Evolutionary conservation across 2,329 filamentous ascomycete species (phyloP).

Genomic region (Nigrospora oryzae): DNA sequence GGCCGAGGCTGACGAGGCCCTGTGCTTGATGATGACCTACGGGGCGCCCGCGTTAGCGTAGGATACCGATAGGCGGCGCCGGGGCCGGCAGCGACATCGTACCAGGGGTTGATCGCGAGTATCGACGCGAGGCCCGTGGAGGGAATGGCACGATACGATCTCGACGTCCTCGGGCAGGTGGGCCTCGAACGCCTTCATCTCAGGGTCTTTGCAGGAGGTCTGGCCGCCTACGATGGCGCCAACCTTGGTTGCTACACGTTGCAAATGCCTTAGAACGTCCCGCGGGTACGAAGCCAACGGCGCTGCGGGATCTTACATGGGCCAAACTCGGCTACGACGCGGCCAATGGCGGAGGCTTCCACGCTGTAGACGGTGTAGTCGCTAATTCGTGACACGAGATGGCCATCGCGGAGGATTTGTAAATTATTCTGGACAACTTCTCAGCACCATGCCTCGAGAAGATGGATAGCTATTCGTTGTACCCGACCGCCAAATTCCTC

Average conservation of each 20-base stretch:
- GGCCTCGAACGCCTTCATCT: conserved; percentile 87
- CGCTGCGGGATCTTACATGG: conserved; percentile 60
- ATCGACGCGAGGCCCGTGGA: conserved; percentile 88
- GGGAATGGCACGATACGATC: conserved; percentile 91
- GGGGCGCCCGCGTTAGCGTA: background rate
- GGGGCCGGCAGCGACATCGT: conserved; percentile 3
- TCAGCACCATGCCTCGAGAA: conserved; percentile 35
- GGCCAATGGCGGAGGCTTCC: conserved; percentile 83
- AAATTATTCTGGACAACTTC: conserved; percentile 63
- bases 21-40: conserved; percentile 80
- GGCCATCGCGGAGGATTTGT: conserved; percentile 87
- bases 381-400: conserved; percentile 90
- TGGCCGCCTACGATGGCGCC: conserved; percentile 94
- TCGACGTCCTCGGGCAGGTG: conserved; percentile 82
- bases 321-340: conserved; percentile 79
- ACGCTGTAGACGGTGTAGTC: conserved; percentile 99
- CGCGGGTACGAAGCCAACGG: conserved; percentile 7
- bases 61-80: background rate
- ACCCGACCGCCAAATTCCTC: conserved; percentile 82
- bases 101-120: conserved; percentile 84
- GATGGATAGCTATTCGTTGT: conserved; percentile 31
- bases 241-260: conserved; percentile 71
- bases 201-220: conserved; percentile 95
- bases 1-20: conserved; percentile 69
- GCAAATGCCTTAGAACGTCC: conserved; percentile 1